phyloP scores from a whole-genome alignment of 2,329 filamentous ascomycete species.

The Xylariomycetidae sp. region DNA sequence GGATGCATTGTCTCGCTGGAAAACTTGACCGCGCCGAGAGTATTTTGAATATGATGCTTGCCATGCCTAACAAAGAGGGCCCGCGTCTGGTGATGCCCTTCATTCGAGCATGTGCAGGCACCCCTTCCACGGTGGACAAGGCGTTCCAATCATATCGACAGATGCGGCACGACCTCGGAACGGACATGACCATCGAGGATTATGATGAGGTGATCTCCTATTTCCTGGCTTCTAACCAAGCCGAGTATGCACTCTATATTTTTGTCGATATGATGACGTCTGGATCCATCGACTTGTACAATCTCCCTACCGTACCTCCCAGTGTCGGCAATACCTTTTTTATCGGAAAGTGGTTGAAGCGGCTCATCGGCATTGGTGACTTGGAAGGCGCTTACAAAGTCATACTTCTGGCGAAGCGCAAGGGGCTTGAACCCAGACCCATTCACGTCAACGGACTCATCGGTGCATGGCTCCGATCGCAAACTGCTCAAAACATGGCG shows the following conservation, averaged over 20 bases:
- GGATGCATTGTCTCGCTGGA: conserved; percentile 56
- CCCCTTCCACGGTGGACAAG: conserved; percentile 42
- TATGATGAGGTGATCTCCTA: conserved; percentile 71
- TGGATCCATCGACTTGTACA: conserved; percentile 45
- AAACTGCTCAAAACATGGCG: conserved; percentile 46
- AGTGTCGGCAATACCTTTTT: conserved; percentile 70
- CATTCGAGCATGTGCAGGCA: conserved; percentile 61
- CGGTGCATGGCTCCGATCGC: conserved; percentile 68
- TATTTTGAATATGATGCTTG: conserved; percentile 50
- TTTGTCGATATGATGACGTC: conserved; percentile 89
- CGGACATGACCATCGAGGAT: conserved; percentile 63
- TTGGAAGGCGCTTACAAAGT: conserved; percentile 68
- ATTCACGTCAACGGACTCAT: conserved; percentile 81
- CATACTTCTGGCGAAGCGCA: conserved; percentile 68
- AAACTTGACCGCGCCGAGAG: conserved; percentile 56
- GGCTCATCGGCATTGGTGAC: conserved; percentile 69
- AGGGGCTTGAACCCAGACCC: conserved; percentile 62
- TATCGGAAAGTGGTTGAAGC: conserved; percentile 84
- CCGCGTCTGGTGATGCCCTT: conserved; percentile 60
- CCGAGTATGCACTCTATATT: conserved; percentile 65
- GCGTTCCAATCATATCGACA: conserved; percentile 66
- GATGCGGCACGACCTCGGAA: conserved; percentile 56
- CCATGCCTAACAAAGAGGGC: conserved; percentile 39
- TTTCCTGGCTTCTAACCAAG: conserved; percentile 62
- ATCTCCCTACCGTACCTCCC: conserved; percentile 38